Evolutionary conservation across 1,139 yeast genomes (phyloP).

Genomic region (Suhomyces choctaworum): DNA sequence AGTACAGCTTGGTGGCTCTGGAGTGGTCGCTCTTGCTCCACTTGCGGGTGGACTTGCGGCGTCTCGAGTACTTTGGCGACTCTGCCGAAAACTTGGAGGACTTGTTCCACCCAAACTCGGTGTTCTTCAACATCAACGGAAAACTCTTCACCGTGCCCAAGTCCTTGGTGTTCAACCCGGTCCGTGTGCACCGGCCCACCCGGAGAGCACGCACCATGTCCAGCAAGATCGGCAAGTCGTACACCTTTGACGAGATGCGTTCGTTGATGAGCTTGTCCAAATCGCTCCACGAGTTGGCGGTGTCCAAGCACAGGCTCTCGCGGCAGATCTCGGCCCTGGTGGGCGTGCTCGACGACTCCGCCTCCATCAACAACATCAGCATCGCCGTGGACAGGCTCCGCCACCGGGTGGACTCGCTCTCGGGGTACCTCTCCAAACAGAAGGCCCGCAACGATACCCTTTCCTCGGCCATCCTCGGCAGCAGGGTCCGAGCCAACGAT

Average conservation of each 20-base stretch:
- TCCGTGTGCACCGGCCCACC: constrained; percentile 3
- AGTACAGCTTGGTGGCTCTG: constrained; percentile 6
- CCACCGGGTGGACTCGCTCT: constrained; percentile 13
- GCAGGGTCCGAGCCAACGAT: constrained; percentile 27
- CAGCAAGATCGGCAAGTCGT: constrained; percentile 20
- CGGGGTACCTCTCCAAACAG: constrained; percentile 23
- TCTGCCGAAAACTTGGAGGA: constrained; percentile 18
- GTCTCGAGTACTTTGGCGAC: constrained; percentile 20
- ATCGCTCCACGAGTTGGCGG: constrained; percentile 33
- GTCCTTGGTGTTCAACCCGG: constrained; percentile 12
- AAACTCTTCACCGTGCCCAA: constrained; percentile 24
- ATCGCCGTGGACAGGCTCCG: constrained; percentile 7
- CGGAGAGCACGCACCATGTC: constrained; percentile 1
- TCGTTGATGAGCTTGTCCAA: constrained; percentile 31
- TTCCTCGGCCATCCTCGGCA: constrained; percentile 28
- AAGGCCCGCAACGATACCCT: constrained; percentile 27
- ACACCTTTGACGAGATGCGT: constrained; percentile 39
- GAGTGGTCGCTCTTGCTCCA: constrained; percentile 26
- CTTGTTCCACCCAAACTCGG: constrained; percentile 26
- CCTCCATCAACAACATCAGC: constrained; percentile 14
- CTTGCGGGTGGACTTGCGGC: constrained; percentile 23
- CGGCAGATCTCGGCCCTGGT: constrained; percentile 16
- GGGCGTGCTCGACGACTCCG: constrained; percentile 13
- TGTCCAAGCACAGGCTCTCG: constrained; percentile 15
- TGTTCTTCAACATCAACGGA: constrained; percentile 26